Evolutionary conservation across 352 stramenopile genomes (phyloP).

Genomic region (Phytophthora nicotianae): DNA sequence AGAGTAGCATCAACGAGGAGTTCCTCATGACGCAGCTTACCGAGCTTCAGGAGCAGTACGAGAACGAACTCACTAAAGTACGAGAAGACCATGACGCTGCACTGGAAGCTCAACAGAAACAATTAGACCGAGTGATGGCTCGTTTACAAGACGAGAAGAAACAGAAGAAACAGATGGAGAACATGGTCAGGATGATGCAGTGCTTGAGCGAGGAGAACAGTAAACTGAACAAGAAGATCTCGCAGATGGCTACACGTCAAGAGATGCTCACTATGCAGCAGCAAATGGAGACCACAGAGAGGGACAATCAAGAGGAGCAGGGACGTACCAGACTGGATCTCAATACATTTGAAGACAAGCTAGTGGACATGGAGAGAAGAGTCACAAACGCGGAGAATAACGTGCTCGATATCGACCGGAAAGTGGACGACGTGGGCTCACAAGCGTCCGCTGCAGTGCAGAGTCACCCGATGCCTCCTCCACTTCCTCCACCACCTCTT

Average conservation of each 20-base stretch:
- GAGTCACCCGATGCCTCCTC: neutral
- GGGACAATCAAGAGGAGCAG: slow-evolving; percentile 22
- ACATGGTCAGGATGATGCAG: slow-evolving; percentile 17
- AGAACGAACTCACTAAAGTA: slow-evolving; percentile 40
- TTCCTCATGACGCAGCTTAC: slow-evolving; percentile 58
- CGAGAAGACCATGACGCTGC: slow-evolving; percentile 30
- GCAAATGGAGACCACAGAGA: slow-evolving; percentile 19
- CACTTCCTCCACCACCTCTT: neutral
- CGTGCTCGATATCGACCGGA: slow-evolving; percentile 12
- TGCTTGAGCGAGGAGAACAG: slow-evolving; percentile 19
- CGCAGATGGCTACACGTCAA: slow-evolving; percentile 20
- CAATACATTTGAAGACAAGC: slow-evolving; percentile 21
- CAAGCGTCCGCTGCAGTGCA: neutral
- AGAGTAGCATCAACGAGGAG: slow-evolving; percentile 56
- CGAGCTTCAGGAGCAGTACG: slow-evolving; percentile 55
- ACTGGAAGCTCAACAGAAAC: slow-evolving; percentile 33
- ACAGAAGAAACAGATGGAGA: slow-evolving; percentile 15
- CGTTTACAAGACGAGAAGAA: slow-evolving; percentile 21
- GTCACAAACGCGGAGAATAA: slow-evolving; percentile 9
- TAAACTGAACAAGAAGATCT: slow-evolving; percentile 7
- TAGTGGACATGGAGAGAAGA: slow-evolving; percentile 23
- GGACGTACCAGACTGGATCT: slow-evolving; percentile 23
- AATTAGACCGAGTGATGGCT: slow-evolving; percentile 20
- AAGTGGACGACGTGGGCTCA: slow-evolving; percentile 3
- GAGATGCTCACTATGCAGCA: slow-evolving; percentile 20